Conservation (phyloP, 2,329 filamentous ascomycete genomes). For the Beauveria brongniartii region DNA sequence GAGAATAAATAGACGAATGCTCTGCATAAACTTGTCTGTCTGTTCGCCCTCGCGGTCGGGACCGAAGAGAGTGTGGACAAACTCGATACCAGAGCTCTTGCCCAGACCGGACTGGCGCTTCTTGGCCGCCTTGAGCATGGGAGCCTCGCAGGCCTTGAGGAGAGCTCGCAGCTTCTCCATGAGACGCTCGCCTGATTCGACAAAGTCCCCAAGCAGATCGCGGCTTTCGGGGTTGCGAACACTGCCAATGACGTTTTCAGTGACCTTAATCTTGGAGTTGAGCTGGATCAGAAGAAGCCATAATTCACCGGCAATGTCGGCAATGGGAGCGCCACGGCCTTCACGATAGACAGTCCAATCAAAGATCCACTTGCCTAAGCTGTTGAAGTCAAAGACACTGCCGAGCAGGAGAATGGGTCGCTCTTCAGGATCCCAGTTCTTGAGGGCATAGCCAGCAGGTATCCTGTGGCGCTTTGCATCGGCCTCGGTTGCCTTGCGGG, state of each 20-base stretch:
- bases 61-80: slow-evolving; percentile 92
- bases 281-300: slow-evolving; percentile 94
- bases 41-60: slow-evolving; percentile 80
- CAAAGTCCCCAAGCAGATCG: slow-evolving; percentile 83
- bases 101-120: slow-evolving; percentile 62
- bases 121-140: slow-evolving; percentile 88
- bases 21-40: slow-evolving; percentile 89
- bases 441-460: slow-evolving; percentile 83
- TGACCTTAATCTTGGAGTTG: slow-evolving; percentile 86
- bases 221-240: slow-evolving; percentile 66
- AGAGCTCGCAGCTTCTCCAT: slow-evolving; percentile 78
- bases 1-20: slow-evolving; percentile 80
- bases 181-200: slow-evolving; percentile 78
- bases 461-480: slow-evolving; percentile 64
- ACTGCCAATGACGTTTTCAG: slow-evolving; percentile 66
- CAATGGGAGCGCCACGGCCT: slow-evolving; percentile 71
- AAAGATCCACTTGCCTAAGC: slow-evolving; percentile 97
- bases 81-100: slow-evolving; percentile 87
- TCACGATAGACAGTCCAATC: slow-evolving; percentile 96
- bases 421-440: slow-evolving; percentile 96
- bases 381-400: slow-evolving; percentile 96
- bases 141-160: slow-evolving; percentile 84
- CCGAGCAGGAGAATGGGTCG: slow-evolving; percentile 89
- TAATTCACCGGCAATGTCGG: slow-evolving; percentile 86
- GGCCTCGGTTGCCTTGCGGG: slow-evolving; percentile 46